A percentile compares a stretch with the other conserved stretches of the same genome.
These are phyloP conservation scores for Amesomyces nigricolor DNA, from an alignment of 2,329 filamentous ascomycete genomes.

Conservation along the genomic window DNA sequence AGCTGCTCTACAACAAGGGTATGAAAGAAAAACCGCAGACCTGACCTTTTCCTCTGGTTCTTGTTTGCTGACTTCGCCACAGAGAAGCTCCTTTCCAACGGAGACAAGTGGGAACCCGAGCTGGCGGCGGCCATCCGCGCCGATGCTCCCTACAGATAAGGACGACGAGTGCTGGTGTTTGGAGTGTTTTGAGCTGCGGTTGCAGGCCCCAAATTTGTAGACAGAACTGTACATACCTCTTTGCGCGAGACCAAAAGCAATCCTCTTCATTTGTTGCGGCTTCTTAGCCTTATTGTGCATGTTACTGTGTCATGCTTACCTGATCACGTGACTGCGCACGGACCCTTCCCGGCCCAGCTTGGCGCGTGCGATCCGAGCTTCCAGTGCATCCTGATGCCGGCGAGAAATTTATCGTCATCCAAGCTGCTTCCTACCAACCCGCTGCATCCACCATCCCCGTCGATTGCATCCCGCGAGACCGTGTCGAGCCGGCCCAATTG, in stretches of 20 bases:
- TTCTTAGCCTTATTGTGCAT: not conserved
- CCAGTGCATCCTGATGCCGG: conserved; percentile 21
- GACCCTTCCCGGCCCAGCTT: not conserved
- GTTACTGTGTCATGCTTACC: not conserved
- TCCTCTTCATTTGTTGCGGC: not conserved
- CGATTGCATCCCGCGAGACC: conserved; percentile 7
- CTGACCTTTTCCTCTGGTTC: not conserved
- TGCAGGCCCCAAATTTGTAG: conserved; percentile 10
- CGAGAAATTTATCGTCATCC: conserved; percentile 44
- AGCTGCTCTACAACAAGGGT: conserved; percentile 94
- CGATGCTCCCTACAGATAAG: conserved; percentile 82
- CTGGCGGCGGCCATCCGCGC: conserved; percentile 86
- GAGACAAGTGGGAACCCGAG: conserved; percentile 97
- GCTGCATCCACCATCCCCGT: conserved; percentile 14
- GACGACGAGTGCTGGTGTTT: conserved; percentile 22
- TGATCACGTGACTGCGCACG: conserved; percentile 9
- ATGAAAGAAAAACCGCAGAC: conserved; percentile 21
- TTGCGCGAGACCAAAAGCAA: not conserved
- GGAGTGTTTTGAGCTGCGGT: not conserved
- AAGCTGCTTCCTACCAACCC: conserved; percentile 17
- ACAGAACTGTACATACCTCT: conserved; percentile 19
- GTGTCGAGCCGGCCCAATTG: conserved; percentile 18
- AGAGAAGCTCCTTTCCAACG: conserved; percentile 82
- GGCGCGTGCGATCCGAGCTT: conserved; percentile 11
- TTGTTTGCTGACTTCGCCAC: conserved; percentile 24